phyloP scores from a whole-genome alignment of 2,329 filamentous ascomycete genomes.

The Aspergillus costaricaensis region DNA sequence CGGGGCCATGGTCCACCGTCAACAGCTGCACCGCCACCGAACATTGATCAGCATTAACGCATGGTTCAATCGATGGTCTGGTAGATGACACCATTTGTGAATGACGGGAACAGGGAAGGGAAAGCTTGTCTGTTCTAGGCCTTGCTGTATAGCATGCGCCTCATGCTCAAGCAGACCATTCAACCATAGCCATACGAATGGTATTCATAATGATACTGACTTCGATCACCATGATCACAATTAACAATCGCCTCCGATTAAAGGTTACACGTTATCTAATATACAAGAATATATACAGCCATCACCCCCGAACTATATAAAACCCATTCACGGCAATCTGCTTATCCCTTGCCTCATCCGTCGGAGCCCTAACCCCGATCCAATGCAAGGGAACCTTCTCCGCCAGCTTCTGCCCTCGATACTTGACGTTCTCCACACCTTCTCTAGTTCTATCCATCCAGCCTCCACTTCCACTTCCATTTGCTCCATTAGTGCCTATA shows the following conservation, averaged over 20 bases:
- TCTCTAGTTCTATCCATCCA: slow-evolving; percentile 48
- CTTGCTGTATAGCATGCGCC: no score
- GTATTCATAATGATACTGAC: no score
- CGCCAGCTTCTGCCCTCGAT: slow-evolving; percentile 56
- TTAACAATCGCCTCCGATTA: not conserved
- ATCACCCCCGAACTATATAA: slow-evolving; percentile 34
- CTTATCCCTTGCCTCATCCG: slow-evolving; percentile 50
- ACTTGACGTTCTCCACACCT: slow-evolving; percentile 52
- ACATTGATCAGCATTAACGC: no score
- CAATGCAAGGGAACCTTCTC: slow-evolving; percentile 62
- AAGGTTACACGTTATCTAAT: no score
- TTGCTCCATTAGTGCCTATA: not conserved
- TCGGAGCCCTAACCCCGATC: slow-evolving; percentile 57
- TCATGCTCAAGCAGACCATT: no score
- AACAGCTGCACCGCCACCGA: no score
- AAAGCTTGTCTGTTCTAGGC: no score
- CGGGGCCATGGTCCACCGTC: no score
- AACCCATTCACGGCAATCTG: slow-evolving; percentile 39
- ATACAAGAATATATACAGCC: not conserved
- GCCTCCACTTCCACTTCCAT: not conserved
- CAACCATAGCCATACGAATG: no score
- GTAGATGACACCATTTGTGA: no score
- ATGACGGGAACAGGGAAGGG: no score
- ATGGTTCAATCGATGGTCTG: no score
- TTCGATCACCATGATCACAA: not conserved